Percentiles rank a stretch among this genome's conserved stretches.
Conservation (phyloP, 2,329 filamentous ascomycete species). For the Emericellopsis cladophorae region DNA sequence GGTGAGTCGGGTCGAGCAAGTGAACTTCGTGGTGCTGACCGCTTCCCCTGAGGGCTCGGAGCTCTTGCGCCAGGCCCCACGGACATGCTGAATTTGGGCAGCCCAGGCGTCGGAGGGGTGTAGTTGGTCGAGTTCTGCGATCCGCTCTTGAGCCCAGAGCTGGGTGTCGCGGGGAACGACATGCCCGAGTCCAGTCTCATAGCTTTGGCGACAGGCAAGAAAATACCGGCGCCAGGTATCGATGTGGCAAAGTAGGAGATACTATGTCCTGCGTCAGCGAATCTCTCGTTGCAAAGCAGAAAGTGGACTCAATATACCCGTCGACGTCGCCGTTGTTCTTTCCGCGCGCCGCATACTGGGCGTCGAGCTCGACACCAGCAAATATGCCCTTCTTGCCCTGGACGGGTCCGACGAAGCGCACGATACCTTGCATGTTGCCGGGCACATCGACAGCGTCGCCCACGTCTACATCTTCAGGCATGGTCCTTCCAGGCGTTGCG, state of each 20-base stretch:
- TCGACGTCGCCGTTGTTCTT: constrained; percentile 97
- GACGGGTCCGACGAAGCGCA: constrained; percentile 81
- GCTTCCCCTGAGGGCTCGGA: constrained; percentile 60
- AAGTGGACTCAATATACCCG: constrained; percentile 42
- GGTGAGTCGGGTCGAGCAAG: constrained; percentile 85
- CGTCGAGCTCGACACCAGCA: constrained; percentile 78
- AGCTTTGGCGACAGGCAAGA: constrained; percentile 76
- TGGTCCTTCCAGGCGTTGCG: constrained; percentile 34
- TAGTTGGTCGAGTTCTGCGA: constrained; percentile 46
- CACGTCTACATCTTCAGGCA: constrained; percentile 45
- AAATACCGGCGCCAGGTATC: constrained; percentile 76
- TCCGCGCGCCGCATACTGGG: constrained; percentile 68
- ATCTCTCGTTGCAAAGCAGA: neutral
- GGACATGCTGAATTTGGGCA: constrained; percentile 80
- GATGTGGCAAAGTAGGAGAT: constrained; percentile 72
- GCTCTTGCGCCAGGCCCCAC: constrained; percentile 59
- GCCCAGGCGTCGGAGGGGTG: constrained; percentile 50
- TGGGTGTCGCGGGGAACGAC: constrained; percentile 51
- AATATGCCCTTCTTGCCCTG: constrained; percentile 84
- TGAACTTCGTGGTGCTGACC: constrained; percentile 57
- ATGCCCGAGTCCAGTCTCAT: constrained; percentile 48
- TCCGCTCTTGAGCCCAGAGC: constrained; percentile 38
- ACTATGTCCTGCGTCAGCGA: constrained; percentile 19
- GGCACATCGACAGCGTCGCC: constrained; percentile 86
- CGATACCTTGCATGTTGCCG: constrained; percentile 79